Evolutionary conservation across 306 rosid species (phyloP).

Genomic region (Senna siamea): DNA sequence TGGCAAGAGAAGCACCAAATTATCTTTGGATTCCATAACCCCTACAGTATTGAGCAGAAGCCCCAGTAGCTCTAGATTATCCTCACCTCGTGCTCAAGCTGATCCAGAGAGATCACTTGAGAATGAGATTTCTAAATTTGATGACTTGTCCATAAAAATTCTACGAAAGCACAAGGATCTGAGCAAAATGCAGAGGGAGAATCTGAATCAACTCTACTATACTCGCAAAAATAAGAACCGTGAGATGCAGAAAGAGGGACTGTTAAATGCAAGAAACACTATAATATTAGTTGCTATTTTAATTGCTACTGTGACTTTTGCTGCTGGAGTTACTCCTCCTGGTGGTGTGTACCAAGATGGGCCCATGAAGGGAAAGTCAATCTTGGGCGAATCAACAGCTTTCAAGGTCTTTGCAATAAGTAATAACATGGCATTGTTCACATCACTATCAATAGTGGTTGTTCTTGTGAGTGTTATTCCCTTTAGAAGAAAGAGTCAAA

Average conservation of each 20-base stretch:
- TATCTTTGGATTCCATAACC: slow-evolving; percentile 38
- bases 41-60: not conserved
- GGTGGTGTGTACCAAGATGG: slow-evolving; percentile 64
- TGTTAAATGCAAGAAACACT: slow-evolving; percentile 76
- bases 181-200: slow-evolving; percentile 34
- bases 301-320: slow-evolving; percentile 72
- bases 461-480: slow-evolving; percentile 80
- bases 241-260: slow-evolving; percentile 64
- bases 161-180: slow-evolving; percentile 33
- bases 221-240: slow-evolving; percentile 1
- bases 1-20: slow-evolving; percentile 47
- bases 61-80: no score
- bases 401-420: slow-evolving; percentile 67
- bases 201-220: no score
- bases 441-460: slow-evolving; percentile 62
- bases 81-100: no score
- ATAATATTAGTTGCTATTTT: slow-evolving; percentile 62
- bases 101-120: slow-evolving; percentile 29
- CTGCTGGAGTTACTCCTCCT: slow-evolving; percentile 69
- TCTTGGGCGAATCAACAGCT: slow-evolving; percentile 45
- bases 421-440: slow-evolving; percentile 60
- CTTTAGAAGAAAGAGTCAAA: slow-evolving; percentile 51
- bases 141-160: not conserved
- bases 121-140: not conserved
- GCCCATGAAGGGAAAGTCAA: slow-evolving; percentile 51